A percentile compares a stretch with the other conserved stretches of the same genome.
Conservation (phyloP, 2,329 filamentous ascomycete genomes). For the Trichoderma aggressivum region DNA sequence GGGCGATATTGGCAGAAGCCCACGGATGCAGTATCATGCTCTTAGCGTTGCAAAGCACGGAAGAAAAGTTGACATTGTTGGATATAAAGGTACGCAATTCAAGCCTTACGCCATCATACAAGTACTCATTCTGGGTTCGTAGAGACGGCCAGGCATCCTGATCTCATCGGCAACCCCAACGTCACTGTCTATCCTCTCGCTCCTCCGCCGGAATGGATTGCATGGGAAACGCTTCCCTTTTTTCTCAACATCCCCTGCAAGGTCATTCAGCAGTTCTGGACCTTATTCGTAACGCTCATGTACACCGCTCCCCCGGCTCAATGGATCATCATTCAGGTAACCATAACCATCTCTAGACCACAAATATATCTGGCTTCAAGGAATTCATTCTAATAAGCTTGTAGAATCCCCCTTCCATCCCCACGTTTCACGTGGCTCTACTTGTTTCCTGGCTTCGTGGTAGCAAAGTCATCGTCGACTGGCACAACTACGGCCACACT, state of each 20-base stretch:
- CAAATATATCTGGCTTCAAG: background rate
- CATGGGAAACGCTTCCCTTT: slow-evolving; percentile 70
- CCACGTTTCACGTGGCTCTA: slow-evolving; percentile 74
- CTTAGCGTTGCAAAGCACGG: slow-evolving; percentile 84
- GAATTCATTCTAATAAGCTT: background rate
- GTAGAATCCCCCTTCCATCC: slow-evolving; percentile 91
- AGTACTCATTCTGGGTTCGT: background rate
- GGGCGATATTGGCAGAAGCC: slow-evolving; percentile 91
- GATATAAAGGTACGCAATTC: slow-evolving; percentile 67
- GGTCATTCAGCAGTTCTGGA: slow-evolving; percentile 75
- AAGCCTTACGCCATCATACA: background rate
- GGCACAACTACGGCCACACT: slow-evolving; percentile 98
- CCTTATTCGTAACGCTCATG: slow-evolving; percentile 66
- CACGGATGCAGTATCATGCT: slow-evolving; percentile 98
- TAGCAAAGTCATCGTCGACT: slow-evolving; percentile 84
- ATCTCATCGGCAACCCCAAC: slow-evolving; percentile 63
- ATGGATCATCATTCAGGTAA: slow-evolving; percentile 81
- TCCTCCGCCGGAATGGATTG: slow-evolving; percentile 63
- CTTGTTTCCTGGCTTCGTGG: slow-evolving; percentile 72
- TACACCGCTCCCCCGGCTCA: slow-evolving; percentile 70
- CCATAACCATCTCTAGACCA: slow-evolving; percentile 15
- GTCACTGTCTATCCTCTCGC: slow-evolving; percentile 71
- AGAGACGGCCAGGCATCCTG: slow-evolving; percentile 80
- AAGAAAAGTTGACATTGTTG: slow-evolving; percentile 77
- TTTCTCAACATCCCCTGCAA: slow-evolving; percentile 77